These are phyloP conservation scores for Schwanniomyces etchellsii DNA, from an alignment of 1,139 yeast genomes.

Conservation along the genomic window DNA sequence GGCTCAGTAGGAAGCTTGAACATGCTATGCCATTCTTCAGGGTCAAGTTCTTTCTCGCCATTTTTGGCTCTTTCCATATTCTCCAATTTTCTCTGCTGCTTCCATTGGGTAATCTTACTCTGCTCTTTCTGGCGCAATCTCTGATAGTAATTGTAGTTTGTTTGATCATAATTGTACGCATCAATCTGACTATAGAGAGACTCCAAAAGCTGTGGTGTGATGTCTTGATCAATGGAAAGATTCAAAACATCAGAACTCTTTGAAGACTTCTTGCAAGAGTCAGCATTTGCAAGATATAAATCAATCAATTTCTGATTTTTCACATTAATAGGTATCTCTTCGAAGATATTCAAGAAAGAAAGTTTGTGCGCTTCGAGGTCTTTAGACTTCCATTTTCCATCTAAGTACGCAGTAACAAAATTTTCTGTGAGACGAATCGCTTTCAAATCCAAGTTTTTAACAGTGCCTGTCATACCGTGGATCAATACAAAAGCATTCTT, in stretches of 20 bases:
- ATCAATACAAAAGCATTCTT: slow-evolving; percentile 65
- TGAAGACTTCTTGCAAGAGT: slow-evolving; percentile 18
- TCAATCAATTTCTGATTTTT: slow-evolving; percentile 48
- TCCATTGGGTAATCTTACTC: slow-evolving; percentile 70
- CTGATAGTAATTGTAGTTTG: slow-evolving; percentile 79
- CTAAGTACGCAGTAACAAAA: slow-evolving; percentile 53
- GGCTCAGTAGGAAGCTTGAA: slow-evolving; percentile 75
- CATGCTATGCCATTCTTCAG: slow-evolving; percentile 60
- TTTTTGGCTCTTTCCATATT: slow-evolving; percentile 54
- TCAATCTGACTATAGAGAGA: slow-evolving; percentile 71
- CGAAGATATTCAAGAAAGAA: slow-evolving; percentile 64
- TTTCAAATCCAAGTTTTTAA: slow-evolving; percentile 58
- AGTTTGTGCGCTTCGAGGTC: slow-evolving; percentile 56
- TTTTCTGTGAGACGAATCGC: slow-evolving; percentile 66
- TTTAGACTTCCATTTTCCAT: slow-evolving; percentile 62
- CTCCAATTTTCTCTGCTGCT: slow-evolving; percentile 63
- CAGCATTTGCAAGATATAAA: slow-evolving; percentile 31
- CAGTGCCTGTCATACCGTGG: slow-evolving; percentile 68
- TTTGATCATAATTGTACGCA: slow-evolving; percentile 74
- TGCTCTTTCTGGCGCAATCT: slow-evolving; percentile 70
- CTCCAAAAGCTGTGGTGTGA: slow-evolving; percentile 52
- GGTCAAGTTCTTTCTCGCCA: slow-evolving; percentile 54
- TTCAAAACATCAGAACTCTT: slow-evolving; percentile 36
- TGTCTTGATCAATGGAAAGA: slow-evolving; percentile 40
- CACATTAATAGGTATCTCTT: slow-evolving; percentile 63